A percentile compares a stretch with the other conserved stretches of the same genome.
These are phyloP conservation scores for Aspergillus chevalieri DNA, from an alignment of 2,329 filamentous ascomycete genomes.

Conservation along the genomic window DNA sequence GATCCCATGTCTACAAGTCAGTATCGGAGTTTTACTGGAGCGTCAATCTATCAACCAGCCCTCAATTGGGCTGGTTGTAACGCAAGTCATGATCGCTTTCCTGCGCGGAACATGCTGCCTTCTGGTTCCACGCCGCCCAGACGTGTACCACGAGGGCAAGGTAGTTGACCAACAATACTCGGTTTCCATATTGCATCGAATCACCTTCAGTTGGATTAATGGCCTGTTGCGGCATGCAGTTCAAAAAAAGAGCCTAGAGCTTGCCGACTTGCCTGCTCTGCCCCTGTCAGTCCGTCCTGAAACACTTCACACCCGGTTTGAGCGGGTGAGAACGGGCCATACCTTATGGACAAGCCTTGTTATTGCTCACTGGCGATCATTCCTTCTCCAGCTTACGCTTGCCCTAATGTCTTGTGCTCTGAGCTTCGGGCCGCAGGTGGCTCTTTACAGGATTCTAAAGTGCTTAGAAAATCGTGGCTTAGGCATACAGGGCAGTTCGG, in stretches of 20 bases:
- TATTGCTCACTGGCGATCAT: constrained; percentile 49
- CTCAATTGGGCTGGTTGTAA: constrained; percentile 44
- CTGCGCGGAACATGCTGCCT: constrained; percentile 36
- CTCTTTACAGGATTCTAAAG: constrained; percentile 59
- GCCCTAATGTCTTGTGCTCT: constrained; percentile 51
- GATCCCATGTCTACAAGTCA: constrained; percentile 18
- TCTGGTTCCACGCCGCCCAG: constrained; percentile 60
- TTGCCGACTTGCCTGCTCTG: constrained; percentile 58
- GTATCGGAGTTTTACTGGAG: constrained; percentile 26
- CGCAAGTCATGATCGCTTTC: constrained; percentile 40
- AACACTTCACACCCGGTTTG: constrained; percentile 47
- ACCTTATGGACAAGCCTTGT: constrained; percentile 58
- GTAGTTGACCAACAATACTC: constrained; percentile 61
- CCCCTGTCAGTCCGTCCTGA: constrained; percentile 51
- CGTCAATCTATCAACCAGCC: constrained; percentile 1
- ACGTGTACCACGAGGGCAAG: constrained; percentile 55
- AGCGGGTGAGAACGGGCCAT: constrained; percentile 21
- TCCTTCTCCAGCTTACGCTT: constrained; percentile 56
- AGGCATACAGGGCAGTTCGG: constrained; percentile 41
- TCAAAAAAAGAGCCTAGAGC: constrained; percentile 55
- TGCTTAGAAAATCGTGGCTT: constrained; percentile 53
- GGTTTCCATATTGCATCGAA: constrained; percentile 54
- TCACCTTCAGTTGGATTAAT: constrained; percentile 61
- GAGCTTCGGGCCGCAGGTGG: constrained; percentile 65
- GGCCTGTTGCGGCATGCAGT: constrained; percentile 50